Evolutionary conservation across 495 filamentous ascomycete genomes (phyloP).

Genomic region (Massariosphaeria phaeospora): DNA sequence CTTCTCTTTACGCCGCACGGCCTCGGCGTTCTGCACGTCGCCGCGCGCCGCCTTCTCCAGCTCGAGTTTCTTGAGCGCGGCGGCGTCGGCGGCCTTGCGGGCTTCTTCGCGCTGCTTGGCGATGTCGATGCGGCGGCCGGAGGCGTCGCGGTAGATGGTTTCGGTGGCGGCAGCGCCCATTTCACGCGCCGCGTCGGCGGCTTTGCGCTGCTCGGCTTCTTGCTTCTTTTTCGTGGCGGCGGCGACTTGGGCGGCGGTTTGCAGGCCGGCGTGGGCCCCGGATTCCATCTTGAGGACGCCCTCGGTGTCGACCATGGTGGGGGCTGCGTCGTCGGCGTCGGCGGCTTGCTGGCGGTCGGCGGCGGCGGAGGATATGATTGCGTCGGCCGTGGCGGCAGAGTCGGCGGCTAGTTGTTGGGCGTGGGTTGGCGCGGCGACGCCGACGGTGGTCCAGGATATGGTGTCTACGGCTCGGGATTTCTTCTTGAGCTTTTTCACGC

Average conservation of each 20-base stretch:
- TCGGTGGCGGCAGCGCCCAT: slow-evolving; percentile 47
- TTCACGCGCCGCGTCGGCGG: slow-evolving; percentile 45
- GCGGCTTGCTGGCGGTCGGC: slow-evolving; percentile 53
- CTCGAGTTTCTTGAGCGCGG: slow-evolving; percentile 59
- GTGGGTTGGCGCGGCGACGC: slow-evolving; percentile 44
- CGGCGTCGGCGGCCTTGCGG: slow-evolving; percentile 60
- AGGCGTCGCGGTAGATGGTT: slow-evolving; percentile 91
- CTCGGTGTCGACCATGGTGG: slow-evolving; percentile 40
- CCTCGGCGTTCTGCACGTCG: slow-evolving; percentile 68
- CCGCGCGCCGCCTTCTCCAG: slow-evolving; percentile 66
- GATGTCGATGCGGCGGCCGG: slow-evolving; percentile 84
- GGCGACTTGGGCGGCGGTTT: slow-evolving; percentile 73
- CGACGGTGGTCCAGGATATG: slow-evolving; percentile 65
- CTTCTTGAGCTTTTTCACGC: slow-evolving; percentile 18
- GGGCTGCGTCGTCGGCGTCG: slow-evolving; percentile 41
- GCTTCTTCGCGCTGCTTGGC: slow-evolving; percentile 84
- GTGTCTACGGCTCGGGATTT: slow-evolving; percentile 14
- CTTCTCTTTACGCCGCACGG: slow-evolving; percentile 54
- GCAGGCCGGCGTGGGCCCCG: slow-evolving; percentile 79
- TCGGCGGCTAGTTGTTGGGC: slow-evolving; percentile 24
- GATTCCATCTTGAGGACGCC: slow-evolving; percentile 63
- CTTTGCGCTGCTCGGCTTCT: slow-evolving; percentile 47
- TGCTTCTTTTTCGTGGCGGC: slow-evolving; percentile 57
- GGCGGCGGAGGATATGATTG: slow-evolving; percentile 71
- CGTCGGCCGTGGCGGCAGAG: slow-evolving; percentile 66